A percentile compares a stretch with the other conserved stretches of the same genome.
These are phyloP conservation scores for Apium graveolens DNA, from an alignment of 129 eudicot genomes.

Conservation along the genomic window DNA sequence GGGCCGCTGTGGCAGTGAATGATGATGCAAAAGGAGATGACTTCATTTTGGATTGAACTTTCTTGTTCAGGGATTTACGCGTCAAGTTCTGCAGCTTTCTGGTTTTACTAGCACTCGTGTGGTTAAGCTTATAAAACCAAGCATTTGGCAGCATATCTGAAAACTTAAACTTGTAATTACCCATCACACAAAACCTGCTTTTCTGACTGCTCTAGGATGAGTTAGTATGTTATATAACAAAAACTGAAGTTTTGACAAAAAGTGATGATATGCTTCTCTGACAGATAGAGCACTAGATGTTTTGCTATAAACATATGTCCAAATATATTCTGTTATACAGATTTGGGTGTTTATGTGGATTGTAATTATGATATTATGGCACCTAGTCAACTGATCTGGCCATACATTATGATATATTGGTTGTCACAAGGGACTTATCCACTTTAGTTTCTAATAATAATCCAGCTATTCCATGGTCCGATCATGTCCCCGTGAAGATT, in stretches of 20 bases:
- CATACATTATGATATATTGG: background rate
- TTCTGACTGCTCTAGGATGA: background rate
- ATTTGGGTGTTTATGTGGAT: background rate
- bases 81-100: constrained; percentile 17
- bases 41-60: background rate
- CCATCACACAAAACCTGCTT: constrained; percentile 26
- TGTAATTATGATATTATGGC: background rate
- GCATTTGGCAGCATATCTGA: constrained; percentile 19
- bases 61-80: background rate
- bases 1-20: background rate
- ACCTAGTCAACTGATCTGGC: background rate
- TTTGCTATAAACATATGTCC: background rate
- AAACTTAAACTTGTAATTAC: constrained; percentile 43
- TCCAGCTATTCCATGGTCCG: no score
- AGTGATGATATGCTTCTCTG: background rate
- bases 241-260: background rate
- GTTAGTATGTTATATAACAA: background rate
- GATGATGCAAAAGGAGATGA: constrained; percentile 9
- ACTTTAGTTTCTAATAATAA: background rate
- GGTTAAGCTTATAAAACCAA: constrained; percentile 19
- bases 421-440: background rate
- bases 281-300: background rate
- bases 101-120: constrained; percentile 17
- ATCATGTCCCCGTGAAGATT: no score
- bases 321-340: background rate